A percentile compares a stretch with the other conserved stretches of the same genome.
These are phyloP conservation scores for Anthostomella pinea DNA, from an alignment of 2,329 filamentous ascomycete genomes.

Conservation along the genomic window DNA sequence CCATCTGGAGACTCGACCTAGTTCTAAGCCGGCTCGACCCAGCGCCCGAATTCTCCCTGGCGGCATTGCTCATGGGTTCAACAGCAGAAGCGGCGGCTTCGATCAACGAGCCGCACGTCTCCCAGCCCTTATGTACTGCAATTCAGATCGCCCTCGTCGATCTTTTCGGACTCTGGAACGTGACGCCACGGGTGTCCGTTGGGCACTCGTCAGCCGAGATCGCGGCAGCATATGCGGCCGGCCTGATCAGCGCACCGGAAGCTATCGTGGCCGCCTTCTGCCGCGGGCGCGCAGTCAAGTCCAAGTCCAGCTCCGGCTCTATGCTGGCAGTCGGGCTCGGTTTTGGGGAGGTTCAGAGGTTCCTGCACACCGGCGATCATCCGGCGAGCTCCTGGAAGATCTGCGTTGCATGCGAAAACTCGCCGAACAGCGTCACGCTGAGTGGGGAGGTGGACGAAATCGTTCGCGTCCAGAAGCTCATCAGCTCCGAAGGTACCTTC, in stretches of 20 bases:
- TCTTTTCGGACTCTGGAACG: slow-evolving; percentile 34
- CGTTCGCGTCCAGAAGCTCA: slow-evolving; percentile 36
- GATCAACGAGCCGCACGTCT: slow-evolving; percentile 21
- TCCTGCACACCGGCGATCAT: slow-evolving; percentile 28
- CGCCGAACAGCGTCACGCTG: slow-evolving; percentile 45
- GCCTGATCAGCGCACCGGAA: slow-evolving; percentile 22
- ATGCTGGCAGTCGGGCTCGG: slow-evolving; percentile 34
- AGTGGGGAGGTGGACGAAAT: slow-evolving; percentile 44
- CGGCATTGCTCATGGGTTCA: slow-evolving; percentile 9
- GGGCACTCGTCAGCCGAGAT: slow-evolving; percentile 43
- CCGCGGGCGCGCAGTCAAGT: slow-evolving; percentile 20
- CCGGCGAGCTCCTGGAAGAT: slow-evolving; percentile 26
- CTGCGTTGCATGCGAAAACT: slow-evolving; percentile 38
- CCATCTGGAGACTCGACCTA: slow-evolving; percentile 14
- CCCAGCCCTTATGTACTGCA: slow-evolving; percentile 42
- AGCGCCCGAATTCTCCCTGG: slow-evolving; percentile 11
- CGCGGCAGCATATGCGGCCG: slow-evolving; percentile 40
- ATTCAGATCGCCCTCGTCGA: slow-evolving; percentile 43
- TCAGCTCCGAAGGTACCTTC: slow-evolving; percentile 44
- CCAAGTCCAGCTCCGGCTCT: slow-evolving; percentile 15
- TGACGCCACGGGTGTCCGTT: slow-evolving; percentile 33
- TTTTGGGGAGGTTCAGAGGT: slow-evolving; percentile 18
- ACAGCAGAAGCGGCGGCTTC: slow-evolving; percentile 1
- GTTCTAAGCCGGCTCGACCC: slow-evolving; percentile 6
- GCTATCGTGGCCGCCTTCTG: slow-evolving; percentile 27